Evolutionary conservation across 495 filamentous ascomycete species (phyloP).

Genomic region (Cryomyces antarcticus): DNA sequence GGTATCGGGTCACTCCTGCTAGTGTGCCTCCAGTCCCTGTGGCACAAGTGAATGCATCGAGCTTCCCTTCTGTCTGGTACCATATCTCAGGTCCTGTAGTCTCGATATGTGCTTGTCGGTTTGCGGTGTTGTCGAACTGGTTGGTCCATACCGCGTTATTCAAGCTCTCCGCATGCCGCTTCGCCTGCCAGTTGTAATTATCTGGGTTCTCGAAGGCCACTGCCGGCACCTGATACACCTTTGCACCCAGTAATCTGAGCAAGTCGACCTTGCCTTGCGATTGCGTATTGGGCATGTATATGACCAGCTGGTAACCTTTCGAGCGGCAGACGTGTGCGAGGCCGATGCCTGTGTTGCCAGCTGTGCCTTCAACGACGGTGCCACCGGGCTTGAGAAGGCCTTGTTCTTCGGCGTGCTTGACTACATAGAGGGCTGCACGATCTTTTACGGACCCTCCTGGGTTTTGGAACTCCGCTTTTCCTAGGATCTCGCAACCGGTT

Average conservation of each 20-base stretch:
- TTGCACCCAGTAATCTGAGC: conserved; percentile 76
- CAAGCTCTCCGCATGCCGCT: conserved; percentile 61
- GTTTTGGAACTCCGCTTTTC: conserved; percentile 98
- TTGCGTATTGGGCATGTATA: conserved; percentile 99
- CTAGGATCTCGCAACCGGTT: conserved; percentile 84
- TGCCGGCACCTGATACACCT: conserved; percentile 92
- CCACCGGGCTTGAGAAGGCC: conserved; percentile 67
- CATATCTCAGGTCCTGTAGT: conserved; percentile 96
- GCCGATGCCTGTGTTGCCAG: conserved; percentile 94
- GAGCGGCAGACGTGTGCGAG: conserved; percentile 90
- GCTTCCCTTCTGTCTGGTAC: conserved; percentile 68
- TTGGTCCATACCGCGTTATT: conserved; percentile 97
- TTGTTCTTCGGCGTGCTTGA: conserved; percentile 79
- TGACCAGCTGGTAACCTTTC: conserved; percentile 83
- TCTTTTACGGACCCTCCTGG: conserved; percentile 94
- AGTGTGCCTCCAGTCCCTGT: conserved; percentile 88
- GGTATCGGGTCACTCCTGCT: conserved; percentile 71
- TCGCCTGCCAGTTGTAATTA: conserved; percentile 95
- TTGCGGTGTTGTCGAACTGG: conserved; percentile 94
- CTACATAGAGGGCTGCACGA: conserved; percentile 82
- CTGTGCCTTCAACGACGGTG: conserved; percentile 90
- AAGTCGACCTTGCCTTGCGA: conserved; percentile 96
- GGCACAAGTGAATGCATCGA: conserved; percentile 89
- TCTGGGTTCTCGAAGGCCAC: conserved; percentile 90
- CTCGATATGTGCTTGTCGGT: conserved; percentile 84